phyloP scores from a whole-genome alignment of 164 flowering plant genomes.

The Aristolochia californica region DNA sequence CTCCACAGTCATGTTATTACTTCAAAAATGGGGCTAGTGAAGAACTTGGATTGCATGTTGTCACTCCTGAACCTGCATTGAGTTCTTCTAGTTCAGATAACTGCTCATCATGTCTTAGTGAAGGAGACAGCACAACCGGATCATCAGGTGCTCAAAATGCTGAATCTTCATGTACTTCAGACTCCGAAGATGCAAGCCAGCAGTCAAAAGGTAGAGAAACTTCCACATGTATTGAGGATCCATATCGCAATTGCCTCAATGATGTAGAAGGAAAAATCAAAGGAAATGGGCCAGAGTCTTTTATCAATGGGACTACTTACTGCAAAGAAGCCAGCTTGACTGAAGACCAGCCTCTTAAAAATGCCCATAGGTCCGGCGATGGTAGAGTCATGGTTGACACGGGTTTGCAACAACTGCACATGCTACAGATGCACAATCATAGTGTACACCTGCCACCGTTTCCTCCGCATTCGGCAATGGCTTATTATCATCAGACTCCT shows the following conservation, averaged over 20 bases:
- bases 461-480: constrained; percentile 56
- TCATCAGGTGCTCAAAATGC: constrained; percentile 46
- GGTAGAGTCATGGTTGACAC: constrained; percentile 18
- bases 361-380: constrained; percentile 16
- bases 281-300: constrained; percentile 17
- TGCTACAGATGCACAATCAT: constrained; percentile 36
- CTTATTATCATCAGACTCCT: constrained; percentile 68
- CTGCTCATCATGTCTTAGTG: constrained; percentile 76
- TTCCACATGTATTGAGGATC: constrained; percentile 20
- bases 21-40: constrained; percentile 20
- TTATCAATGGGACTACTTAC: constrained; percentile 6
- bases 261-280: constrained; percentile 19
- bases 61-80: constrained; percentile 18
- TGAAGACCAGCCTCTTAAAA: constrained; percentile 13
- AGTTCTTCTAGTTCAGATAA: constrained; percentile 64
- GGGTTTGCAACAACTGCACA: constrained; percentile 28
- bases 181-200: constrained; percentile 67
- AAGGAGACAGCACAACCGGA: constrained; percentile 60
- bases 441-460: constrained; percentile 43
- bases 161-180: constrained; percentile 61
- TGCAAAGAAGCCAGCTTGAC: constrained; percentile 9
- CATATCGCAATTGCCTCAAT: constrained; percentile 18
- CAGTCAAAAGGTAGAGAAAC: constrained; percentile 55
- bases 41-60: constrained; percentile 16
- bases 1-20: constrained; percentile 11